Evolutionary conservation across 495 filamentous ascomycete genomes (phyloP), one percentile per base, ranked within the genome.

Genomic region (Penicillium goetzii): DNA sequence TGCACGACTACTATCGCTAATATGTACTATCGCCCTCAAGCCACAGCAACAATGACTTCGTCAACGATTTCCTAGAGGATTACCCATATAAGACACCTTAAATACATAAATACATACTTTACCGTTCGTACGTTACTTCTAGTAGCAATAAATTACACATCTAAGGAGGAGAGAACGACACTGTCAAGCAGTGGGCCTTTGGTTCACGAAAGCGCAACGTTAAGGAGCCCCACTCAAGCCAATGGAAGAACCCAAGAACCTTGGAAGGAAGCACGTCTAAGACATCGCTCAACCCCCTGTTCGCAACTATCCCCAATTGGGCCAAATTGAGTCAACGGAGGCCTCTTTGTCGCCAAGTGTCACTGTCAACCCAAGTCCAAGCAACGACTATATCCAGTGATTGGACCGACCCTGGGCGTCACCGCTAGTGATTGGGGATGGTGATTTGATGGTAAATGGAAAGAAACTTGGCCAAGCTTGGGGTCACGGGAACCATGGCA

Each of bases 201-300:
- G 14, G 14, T 28, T 63, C 65, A 54, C 56, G 52, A 32, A 65
- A 66, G 64, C 61, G 62, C 61, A 61, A 62, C 67, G 64, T 69
- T 68, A 70, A 68, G 41, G n/a, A 50, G 49, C 60, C 62, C 58
- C 62, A 63, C 65, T 58, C 40, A 69, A 69, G 66, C 71, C 70
- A 69, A 71, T 69, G 71, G 71, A 73, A 69, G 66, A 63, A 61
- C 56, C 71, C 56, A 72, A 72, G 69, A 69, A 73, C 45, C 64
- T 68, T 67, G 66, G 68, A 73, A 71, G 61, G 49, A 70, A 68
- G 60, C 58, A n/a, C 47, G 60, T 43, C 59, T 61, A 51, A 70
- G 62, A 66, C 67, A 68, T 66, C n/a, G 32, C 19, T 51, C 17
- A 38, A 38, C 25, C 41, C 58, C 56, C 32, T 56, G 32, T 23